Evolutionary conservation across 1,139 yeast genomes (phyloP).

Genomic region (Insectozyma bohioensis): DNA sequence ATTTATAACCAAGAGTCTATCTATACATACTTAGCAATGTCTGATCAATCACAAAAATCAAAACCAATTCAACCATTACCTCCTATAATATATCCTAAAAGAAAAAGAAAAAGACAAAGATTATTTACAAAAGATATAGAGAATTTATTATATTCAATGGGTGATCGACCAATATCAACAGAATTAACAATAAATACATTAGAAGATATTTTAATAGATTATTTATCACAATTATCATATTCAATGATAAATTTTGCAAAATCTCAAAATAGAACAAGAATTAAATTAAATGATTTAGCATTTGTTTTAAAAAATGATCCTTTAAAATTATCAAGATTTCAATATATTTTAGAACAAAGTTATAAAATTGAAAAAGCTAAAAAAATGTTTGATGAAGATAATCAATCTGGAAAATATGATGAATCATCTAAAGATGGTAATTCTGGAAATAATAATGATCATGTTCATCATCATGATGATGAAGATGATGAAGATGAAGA

Average conservation of each 20-base stretch:
- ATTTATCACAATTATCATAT: conserved; percentile 58
- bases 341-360: conserved; percentile 73
- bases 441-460: conserved; percentile 10
- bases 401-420: conserved; percentile 13
- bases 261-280: conserved; percentile 59
- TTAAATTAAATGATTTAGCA: conserved; percentile 84
- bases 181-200: conserved; percentile 75
- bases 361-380: conserved; percentile 77
- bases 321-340: conserved; percentile 77
- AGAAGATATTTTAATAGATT: conserved; percentile 83
- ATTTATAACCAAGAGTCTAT: no score
- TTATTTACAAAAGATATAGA: conserved; percentile 67
- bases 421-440: conserved; percentile 15
- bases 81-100: conserved; percentile 14
- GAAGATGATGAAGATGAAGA: conserved; percentile 10
- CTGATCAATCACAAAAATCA: no score
- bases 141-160: conserved; percentile 77
- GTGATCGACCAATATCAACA: conserved; percentile 78
- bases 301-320: conserved; percentile 84
- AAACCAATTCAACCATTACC: conserved; percentile 13
- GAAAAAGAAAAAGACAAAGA: conserved; percentile 34
- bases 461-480: no score
- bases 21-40: no score
- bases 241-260: conserved; percentile 24
- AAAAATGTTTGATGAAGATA: conserved; percentile 57